Base-by-base conservation (phyloP, 2,329 filamentous ascomycete genomes). In the Cucurbitaria berberidis region DNA sequence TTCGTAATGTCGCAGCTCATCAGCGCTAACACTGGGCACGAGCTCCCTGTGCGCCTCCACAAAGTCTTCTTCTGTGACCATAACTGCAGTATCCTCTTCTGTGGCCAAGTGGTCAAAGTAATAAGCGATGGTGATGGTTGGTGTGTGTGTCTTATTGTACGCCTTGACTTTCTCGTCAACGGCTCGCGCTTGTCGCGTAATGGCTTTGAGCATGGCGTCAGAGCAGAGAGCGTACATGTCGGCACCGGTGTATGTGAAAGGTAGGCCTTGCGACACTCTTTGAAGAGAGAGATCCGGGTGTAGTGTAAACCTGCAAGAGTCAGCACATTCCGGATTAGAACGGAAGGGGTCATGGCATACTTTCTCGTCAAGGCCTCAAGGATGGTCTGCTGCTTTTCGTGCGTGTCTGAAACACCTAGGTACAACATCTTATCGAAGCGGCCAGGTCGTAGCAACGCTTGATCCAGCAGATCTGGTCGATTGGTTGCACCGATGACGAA, bases 351-450 rank as follows among this genome's bases (percentile, higher is more conserved):
- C 15, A n/a, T 38, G 32, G 84, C 88, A 68, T 82, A 93, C 90
- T 98, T 99, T 68, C 95, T 84, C 1, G 95, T 98, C 70, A 99
- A 79, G 1, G 95, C 95, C 74, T 98, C 91, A 70, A 99, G 79
- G 60, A 99, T 98, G 19, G 88, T 97, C 57, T 91, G 85, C 77
- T 99, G 95, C 80, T 98, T 98, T 16, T 96, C 90, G 68, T 98
- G 93, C 3, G 93, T 97, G 75, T 99, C 95, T 7, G 91, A 96
- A 8, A 99, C 92, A 30, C 95, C 95, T 11, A 99, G 82, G 70
- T 98, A 99, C 26, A 99, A 84, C 93, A 98, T 96, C 81, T 98
- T 98, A 73, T 99, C 95, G 74, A 99, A 98, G 54, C 93, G 84
- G 2, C 93, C 93, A 1, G 93, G 95, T 48, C 93, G 86, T 39